These are phyloP conservation scores for Drechslera avenae DNA, from an alignment of 2,329 filamentous ascomycete species.

Conservation along the genomic window DNA sequence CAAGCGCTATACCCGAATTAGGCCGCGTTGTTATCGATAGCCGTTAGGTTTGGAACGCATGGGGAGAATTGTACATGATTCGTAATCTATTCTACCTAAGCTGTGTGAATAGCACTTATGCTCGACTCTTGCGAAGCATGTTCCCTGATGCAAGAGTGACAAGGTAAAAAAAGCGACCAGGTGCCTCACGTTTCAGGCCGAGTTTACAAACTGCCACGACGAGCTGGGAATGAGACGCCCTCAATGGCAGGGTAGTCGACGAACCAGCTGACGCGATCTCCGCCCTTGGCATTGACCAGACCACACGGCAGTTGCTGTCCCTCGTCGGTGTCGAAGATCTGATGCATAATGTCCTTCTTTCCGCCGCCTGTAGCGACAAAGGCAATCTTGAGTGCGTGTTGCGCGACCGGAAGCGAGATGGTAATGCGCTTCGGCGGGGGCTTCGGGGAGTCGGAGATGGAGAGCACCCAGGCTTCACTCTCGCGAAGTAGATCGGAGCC, in stretches of 20 bases:
- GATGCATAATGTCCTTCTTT: constrained; percentile 90
- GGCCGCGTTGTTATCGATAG: constrained; percentile 12
- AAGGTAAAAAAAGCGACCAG: neutral
- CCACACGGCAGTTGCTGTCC: constrained; percentile 78
- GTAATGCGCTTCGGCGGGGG: constrained; percentile 90
- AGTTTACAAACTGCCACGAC: constrained; percentile 69
- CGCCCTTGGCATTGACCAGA: constrained; percentile 81
- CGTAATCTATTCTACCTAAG: constrained; percentile 31
- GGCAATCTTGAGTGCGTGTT: constrained; percentile 81
- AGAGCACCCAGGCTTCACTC: constrained; percentile 86
- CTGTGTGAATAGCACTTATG: constrained; percentile 28
- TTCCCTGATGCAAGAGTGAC: constrained; percentile 7
- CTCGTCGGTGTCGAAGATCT: constrained; percentile 83
- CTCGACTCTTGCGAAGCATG: constrained; percentile 25
- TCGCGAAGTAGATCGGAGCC: constrained; percentile 86
- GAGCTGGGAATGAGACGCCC: constrained; percentile 76
- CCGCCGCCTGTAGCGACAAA: constrained; percentile 89
- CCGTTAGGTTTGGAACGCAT: neutral
- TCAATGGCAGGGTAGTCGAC: constrained; percentile 85
- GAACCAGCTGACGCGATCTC: constrained; percentile 94
- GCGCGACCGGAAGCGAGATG: constrained; percentile 87
- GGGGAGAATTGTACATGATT: constrained; percentile 6
- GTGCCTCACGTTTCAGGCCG: neutral
- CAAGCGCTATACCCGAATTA: constrained; percentile 1
- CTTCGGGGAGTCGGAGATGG: constrained; percentile 93